Percentiles rank a stretch among this genome's conserved stretches.
Conservation (phyloP, 192 early-diverging fungal genomes). For the Neocallimastix lanati region DNA sequence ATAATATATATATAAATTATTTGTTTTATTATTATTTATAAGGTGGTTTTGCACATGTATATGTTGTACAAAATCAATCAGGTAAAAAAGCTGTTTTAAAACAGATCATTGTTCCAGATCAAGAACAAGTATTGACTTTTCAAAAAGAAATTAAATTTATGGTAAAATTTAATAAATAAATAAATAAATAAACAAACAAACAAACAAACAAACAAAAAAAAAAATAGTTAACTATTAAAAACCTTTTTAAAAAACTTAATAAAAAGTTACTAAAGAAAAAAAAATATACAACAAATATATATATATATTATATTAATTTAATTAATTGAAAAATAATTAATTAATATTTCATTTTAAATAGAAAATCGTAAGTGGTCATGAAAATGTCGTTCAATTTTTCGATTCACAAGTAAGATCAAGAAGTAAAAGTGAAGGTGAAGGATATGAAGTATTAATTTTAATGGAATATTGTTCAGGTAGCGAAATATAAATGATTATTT, state of each 20-base stretch:
- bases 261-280: too few relatives aligned
- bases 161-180: constrained; percentile 21
- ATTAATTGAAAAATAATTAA: too few relatives aligned
- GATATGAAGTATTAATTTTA: constrained; percentile 65
- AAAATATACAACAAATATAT: too few relatives aligned
- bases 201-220: too few relatives aligned
- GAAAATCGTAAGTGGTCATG: constrained; percentile 52
- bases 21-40: too few relatives aligned
- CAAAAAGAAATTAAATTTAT: constrained; percentile 61
- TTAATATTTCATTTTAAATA: constrained; percentile 13
- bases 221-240: too few relatives aligned
- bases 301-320: too few relatives aligned
- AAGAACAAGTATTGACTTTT: constrained; percentile 33
- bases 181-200: too few relatives aligned
- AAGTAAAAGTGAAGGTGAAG: constrained; percentile 36
- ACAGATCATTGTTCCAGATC: constrained; percentile 51
- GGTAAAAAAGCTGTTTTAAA: constrained; percentile 58
- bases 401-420: constrained; percentile 41
- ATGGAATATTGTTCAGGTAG: constrained; percentile 85
- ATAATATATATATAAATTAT: too few relatives aligned
- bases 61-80: constrained; percentile 41
- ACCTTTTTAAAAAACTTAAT: too few relatives aligned
- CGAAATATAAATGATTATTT: too few relatives aligned
- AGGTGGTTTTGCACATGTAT: constrained; percentile 87
- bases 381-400: constrained; percentile 62